These are phyloP conservation scores for Teratosphaeriaceae sp. DNA, from an alignment of 2,329 filamentous ascomycete genomes.

Conservation along the genomic window DNA sequence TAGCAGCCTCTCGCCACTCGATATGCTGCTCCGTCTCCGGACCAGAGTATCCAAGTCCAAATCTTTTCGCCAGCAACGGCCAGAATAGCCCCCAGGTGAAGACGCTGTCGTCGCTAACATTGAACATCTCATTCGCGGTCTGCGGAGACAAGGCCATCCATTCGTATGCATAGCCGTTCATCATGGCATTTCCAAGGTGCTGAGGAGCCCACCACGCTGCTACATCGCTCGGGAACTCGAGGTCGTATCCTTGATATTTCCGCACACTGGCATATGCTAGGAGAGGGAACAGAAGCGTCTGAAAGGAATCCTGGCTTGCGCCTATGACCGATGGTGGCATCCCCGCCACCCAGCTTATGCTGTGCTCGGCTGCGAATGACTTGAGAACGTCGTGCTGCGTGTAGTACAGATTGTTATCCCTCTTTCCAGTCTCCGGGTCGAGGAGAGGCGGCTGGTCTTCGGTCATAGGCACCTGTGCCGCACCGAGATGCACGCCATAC, in stretches of 20 bases:
- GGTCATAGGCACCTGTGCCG: conserved; percentile 3
- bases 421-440: not conserved
- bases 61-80: conserved; percentile 5
- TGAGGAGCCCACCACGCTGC: conserved; percentile 7
- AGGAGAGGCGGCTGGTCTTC: conserved; percentile 7
- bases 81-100: conserved; percentile 10
- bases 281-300: conserved; percentile 7
- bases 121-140: conserved; percentile 8
- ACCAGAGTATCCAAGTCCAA: conserved; percentile 5
- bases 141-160: conserved; percentile 7
- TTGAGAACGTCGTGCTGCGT: conserved; percentile 8
- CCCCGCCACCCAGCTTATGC: conserved; percentile 7
- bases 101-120: conserved; percentile 4
- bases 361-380: conserved; percentile 4
- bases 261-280: conserved; percentile 8
- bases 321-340: conserved; percentile 8
- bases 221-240: conserved; percentile 9
- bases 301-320: not conserved
- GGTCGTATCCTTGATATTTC: conserved; percentile 2
- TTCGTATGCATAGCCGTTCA: conserved; percentile 7
- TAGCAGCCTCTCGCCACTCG: conserved; percentile 2
- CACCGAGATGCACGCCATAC: conserved; percentile 11
- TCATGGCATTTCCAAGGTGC: conserved; percentile 4
- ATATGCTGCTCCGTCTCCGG: not conserved
- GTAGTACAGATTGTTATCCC: conserved; percentile 9